phyloP scores from a whole-genome alignment of 1,284 basidiomycete genomes.

The Sporisorium scitamineum region DNA sequence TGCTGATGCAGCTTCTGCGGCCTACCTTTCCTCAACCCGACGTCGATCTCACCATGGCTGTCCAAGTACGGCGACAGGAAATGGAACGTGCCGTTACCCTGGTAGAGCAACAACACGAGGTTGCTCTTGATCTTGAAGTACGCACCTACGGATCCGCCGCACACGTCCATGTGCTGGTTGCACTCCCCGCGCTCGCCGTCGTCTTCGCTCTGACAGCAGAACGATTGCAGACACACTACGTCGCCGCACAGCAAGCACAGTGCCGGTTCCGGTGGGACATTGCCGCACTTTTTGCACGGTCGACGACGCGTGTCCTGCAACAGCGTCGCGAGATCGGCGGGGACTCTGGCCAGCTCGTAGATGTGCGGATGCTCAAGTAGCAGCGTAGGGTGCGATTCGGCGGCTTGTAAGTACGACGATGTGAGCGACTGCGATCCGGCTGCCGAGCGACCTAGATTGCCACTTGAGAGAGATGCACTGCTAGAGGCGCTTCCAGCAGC shows the following conservation, averaged over 20 bases:
- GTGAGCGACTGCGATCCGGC: constrained; percentile 34
- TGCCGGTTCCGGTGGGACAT: constrained; percentile 85
- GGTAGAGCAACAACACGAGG: constrained; percentile 89
- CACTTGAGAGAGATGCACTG: constrained; percentile 33
- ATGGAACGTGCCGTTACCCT: constrained; percentile 86
- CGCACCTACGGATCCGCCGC: constrained; percentile 86
- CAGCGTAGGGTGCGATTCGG: constrained; percentile 71
- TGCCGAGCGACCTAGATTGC: constrained; percentile 27
- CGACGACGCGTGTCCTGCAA: constrained; percentile 79
- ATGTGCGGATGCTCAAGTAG: constrained; percentile 80
- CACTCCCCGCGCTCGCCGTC: constrained; percentile 79
- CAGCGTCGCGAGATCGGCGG: constrained; percentile 83
- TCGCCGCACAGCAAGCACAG: constrained; percentile 92
- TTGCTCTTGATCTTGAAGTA: constrained; percentile 94
- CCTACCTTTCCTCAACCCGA: constrained; percentile 87
- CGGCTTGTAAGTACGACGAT: constrained; percentile 49
- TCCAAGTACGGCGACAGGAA: constrained; percentile 89
- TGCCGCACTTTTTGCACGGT: constrained; percentile 82
- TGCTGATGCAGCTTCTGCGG: constrained; percentile 87
- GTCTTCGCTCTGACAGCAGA: constrained; percentile 87
- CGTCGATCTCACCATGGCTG: constrained; percentile 91
- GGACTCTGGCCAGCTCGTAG: constrained; percentile 87
- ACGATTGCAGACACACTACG: constrained; percentile 88
- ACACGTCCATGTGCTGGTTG: constrained; percentile 94
- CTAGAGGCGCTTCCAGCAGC: constrained; percentile 16